Percentiles rank a stretch among this genome's conserved stretches.
Evolutionary conservation across 1,284 basidiomycete genomes (phyloP).

Genomic region (Trichosporon coremiiforme): DNA sequence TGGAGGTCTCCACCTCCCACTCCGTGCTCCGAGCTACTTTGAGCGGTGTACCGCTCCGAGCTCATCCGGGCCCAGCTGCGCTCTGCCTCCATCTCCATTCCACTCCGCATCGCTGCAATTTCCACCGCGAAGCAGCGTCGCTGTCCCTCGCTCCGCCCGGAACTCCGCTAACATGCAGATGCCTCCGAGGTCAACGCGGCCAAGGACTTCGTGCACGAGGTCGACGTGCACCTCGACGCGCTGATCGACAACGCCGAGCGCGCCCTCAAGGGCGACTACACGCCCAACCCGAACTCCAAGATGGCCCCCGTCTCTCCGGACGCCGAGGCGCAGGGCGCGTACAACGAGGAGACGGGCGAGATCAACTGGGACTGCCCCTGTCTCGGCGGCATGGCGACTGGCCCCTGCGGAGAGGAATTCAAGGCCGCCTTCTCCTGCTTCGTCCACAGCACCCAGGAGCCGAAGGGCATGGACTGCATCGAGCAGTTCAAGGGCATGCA

Average conservation of each 20-base stretch:
- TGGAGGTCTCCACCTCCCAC: too few species aligned
- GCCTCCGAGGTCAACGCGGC: background rate
- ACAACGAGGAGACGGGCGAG: conserved; percentile 92
- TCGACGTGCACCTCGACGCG: conserved; percentile 20
- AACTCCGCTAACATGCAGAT: background rate
- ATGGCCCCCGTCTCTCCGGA: conserved; percentile 20
- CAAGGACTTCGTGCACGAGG: conserved; percentile 15
- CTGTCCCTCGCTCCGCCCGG: background rate
- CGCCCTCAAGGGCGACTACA: conserved; percentile 23
- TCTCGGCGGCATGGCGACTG: conserved; percentile 96
- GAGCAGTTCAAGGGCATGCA: conserved; percentile 99
- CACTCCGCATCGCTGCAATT: too few species aligned
- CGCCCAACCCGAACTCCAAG: conserved; percentile 11
- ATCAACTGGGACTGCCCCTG: conserved; percentile 99
- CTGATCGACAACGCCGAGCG: conserved; percentile 27
- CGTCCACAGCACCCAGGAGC: conserved; percentile 88
- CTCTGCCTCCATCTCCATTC: too few species aligned
- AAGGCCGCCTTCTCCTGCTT: conserved; percentile 97
- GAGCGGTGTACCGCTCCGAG: too few species aligned
- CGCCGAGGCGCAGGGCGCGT: conserved; percentile 57
- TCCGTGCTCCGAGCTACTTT: too few species aligned
- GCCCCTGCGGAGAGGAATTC: conserved; percentile 93
- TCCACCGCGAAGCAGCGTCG: too few species aligned
- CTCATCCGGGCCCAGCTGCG: too few species aligned
- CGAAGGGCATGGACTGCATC: conserved; percentile 97